Percentiles rank a stretch among this genome's conserved stretches.
Conservation (phyloP, 2,329 filamentous ascomycete species). For the Dendryphion nanum region DNA sequence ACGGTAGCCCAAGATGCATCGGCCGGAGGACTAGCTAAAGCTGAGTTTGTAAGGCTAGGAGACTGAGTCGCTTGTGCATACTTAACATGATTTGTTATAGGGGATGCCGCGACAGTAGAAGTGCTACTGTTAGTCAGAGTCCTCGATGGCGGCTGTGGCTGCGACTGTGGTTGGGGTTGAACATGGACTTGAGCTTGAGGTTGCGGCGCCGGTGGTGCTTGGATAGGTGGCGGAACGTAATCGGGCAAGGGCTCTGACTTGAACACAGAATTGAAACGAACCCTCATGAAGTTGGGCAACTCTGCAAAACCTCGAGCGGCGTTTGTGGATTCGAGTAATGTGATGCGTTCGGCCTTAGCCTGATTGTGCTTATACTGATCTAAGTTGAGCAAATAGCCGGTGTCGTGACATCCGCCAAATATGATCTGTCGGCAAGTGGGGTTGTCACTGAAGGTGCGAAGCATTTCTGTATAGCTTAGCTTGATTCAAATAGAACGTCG, state of each 20-base stretch:
- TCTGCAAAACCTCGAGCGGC: slow-evolving; percentile 42
- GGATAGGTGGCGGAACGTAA: slow-evolving; percentile 5
- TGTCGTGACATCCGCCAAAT: slow-evolving; percentile 49
- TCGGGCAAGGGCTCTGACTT: slow-evolving; percentile 41
- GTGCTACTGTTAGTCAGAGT: slow-evolving; percentile 11
- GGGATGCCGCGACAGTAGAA: too few species aligned
- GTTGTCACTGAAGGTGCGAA: slow-evolving; percentile 47
- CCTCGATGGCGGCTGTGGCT: background rate
- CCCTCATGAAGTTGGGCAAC: slow-evolving; percentile 39
- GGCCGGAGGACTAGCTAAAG: too few species aligned
- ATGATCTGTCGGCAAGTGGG: slow-evolving; percentile 48
- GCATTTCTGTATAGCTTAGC: slow-evolving; percentile 35
- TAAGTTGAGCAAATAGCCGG: slow-evolving; percentile 46
- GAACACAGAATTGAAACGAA: slow-evolving; percentile 44
- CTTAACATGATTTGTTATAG: too few species aligned
- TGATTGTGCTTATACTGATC: slow-evolving; percentile 46
- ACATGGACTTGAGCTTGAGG: slow-evolving; percentile 9
- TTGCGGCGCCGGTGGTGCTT: too few species aligned
- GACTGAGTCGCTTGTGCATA: slow-evolving; percentile 3
- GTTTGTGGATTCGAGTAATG: slow-evolving; percentile 46
- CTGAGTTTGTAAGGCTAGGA: slow-evolving; percentile 1
- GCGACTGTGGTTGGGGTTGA: background rate
- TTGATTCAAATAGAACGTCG: background rate
- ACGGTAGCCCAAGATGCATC: slow-evolving; percentile 41
- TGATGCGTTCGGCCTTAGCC: slow-evolving; percentile 39